These are phyloP conservation scores for Marasmius tenuissimus DNA, from an alignment of 1,284 basidiomycete species.

Conservation along the genomic window DNA sequence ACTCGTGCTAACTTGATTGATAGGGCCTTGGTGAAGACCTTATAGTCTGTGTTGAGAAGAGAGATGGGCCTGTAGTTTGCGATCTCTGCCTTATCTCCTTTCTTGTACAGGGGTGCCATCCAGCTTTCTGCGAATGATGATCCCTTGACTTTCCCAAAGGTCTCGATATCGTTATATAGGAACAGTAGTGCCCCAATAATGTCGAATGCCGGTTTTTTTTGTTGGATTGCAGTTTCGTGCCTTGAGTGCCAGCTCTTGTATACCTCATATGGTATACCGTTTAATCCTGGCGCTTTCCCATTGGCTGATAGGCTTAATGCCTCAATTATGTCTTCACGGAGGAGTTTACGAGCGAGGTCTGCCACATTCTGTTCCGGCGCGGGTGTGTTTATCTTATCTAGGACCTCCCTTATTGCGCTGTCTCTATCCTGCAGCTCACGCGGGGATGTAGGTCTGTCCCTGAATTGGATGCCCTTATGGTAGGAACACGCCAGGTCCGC, in stretches of 20 bases:
- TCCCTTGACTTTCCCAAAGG: constrained; percentile 18
- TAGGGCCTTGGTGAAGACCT: constrained; percentile 11
- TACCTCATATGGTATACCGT: constrained; percentile 28
- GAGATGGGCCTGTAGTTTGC: constrained; percentile 14
- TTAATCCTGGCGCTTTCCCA: constrained; percentile 25
- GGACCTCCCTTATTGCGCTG: not conserved
- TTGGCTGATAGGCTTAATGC: constrained; percentile 19
- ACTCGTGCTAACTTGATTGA: constrained; percentile 7
- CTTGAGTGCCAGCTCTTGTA: constrained; percentile 19
- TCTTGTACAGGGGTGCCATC: constrained; percentile 29
- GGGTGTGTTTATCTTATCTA: constrained; percentile 2
- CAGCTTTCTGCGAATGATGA: constrained; percentile 28
- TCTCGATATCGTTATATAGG: constrained; percentile 25
- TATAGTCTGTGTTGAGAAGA: constrained; percentile 16
- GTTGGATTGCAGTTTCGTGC: not conserved
- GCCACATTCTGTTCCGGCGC: constrained; percentile 7
- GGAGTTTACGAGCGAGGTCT: constrained; percentile 7
- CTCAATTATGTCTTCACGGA: constrained; percentile 14
- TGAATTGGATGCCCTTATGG: constrained; percentile 17
- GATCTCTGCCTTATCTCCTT: constrained; percentile 11
- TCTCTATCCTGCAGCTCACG: constrained; percentile 6
- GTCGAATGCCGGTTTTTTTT: not conserved
- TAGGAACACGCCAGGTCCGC: constrained; percentile 15
- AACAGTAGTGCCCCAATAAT: not conserved
- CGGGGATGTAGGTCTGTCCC: not conserved